Percentiles rank a stretch among this genome's conserved stretches.
phyloP scores from a whole-genome alignment of 2,329 filamentous ascomycete species.

The Colletotrichum sidae region DNA sequence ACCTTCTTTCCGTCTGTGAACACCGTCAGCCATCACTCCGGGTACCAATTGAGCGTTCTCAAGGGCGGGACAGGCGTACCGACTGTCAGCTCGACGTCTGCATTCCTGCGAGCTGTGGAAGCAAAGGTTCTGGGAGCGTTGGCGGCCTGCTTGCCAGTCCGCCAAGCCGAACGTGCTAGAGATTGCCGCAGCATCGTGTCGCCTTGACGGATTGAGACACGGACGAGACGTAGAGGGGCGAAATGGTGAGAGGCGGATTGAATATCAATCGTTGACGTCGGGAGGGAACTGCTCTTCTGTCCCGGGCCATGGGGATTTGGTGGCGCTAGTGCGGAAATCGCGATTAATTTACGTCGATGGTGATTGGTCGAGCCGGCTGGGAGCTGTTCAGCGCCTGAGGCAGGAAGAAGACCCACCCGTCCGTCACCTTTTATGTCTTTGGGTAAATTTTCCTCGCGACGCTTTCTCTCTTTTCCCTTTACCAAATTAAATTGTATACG shows the following conservation, averaged over 20 bases:
- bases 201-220: constrained; percentile 63
- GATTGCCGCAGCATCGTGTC: constrained; percentile 77
- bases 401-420: constrained; percentile 16
- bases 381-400: constrained; percentile 52
- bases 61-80: constrained; percentile 62
- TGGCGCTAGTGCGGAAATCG: constrained; percentile 49
- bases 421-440: constrained; percentile 24
- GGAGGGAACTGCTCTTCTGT: constrained; percentile 51
- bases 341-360: constrained; percentile 57
- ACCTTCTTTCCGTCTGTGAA: constrained; percentile 93
- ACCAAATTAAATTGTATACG: constrained; percentile 71
- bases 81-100: constrained; percentile 97
- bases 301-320: constrained; percentile 46
- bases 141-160: constrained; percentile 69
- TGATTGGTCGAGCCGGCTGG: constrained; percentile 52
- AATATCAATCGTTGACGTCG: constrained; percentile 56
- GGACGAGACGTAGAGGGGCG: constrained; percentile 48
- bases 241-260: constrained; percentile 45
- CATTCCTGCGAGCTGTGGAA: constrained; percentile 80
- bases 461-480: constrained; percentile 51
- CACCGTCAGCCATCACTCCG: constrained; percentile 46
- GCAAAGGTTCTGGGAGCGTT: constrained; percentile 82
- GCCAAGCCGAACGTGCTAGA: constrained; percentile 76
- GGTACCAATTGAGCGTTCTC: constrained; percentile 44
- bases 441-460: constrained; percentile 34